Evolutionary conservation across 805 yeast species (phyloP), one percentile per base, ranked within the genome.

Genomic region (Starmerella scarabaei): DNA sequence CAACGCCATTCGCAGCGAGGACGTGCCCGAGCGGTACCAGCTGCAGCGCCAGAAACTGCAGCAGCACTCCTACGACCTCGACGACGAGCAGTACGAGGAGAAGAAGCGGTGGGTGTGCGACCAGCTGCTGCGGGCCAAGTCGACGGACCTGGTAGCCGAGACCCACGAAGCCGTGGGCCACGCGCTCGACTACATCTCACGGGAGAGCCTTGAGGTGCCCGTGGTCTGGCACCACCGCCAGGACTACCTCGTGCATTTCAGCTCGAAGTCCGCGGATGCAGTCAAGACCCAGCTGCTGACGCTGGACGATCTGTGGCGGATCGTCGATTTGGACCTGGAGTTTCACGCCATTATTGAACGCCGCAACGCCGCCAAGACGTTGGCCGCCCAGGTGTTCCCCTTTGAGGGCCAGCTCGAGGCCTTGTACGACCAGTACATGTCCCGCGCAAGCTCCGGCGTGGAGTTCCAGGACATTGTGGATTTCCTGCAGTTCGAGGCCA

Each of bases 191-290:
- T 54, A 85, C 75, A 64, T 91, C 23, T 68, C 85, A 12, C 75
- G 73, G 51, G 93, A 86, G 36, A 69, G 77, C 43, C 69, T 80
- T 48, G 98, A 91, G 57, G 94, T 88, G 4, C 97, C 98, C 9
- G 82, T 85, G 53, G 85, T 91, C 45, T 85, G 94, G 81, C 80
- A 85, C 20, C 94, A 85, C 56, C 80, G 97, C 58, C 81, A 93
- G 61, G 97, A 91, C 60, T 84, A 81, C 56, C 66, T 84, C 16
- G 63, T 81, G 44, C 67, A 67, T 51, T 71, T 82, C 8, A 38
- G 37, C 16, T 33, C 46, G 2, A 62, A 68, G 9, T 65, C 63
- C 43, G 64, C 64, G 36, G 65, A 60, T 18, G 64, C 65, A 23
- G 71, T 65, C 11, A 58, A 61, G 21, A 63, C 66, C 21, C 51